Conservation (phyloP, 139 green algal genomes). For the Choricystis sp. region DNA sequence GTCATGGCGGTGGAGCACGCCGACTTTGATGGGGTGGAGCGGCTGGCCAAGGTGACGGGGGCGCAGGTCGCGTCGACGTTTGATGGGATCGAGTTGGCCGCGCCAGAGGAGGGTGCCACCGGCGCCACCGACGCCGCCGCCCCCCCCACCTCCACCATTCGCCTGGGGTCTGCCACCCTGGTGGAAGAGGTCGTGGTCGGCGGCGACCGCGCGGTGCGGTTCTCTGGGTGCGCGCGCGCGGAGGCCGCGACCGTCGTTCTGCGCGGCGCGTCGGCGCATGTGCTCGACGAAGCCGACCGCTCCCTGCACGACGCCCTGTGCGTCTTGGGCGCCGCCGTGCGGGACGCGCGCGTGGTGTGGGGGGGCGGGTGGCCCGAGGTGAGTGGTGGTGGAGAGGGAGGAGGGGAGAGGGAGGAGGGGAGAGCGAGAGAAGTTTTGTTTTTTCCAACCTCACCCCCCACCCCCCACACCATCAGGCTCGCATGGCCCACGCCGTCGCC, state of each 20-base stretch:
- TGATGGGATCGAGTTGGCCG: constrained; percentile 60
- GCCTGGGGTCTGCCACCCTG: constrained; percentile 8
- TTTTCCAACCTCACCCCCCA: too few species aligned
- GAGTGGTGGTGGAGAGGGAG: too few species aligned
- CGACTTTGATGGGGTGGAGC: constrained; percentile 90
- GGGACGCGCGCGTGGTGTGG: constrained; percentile 74
- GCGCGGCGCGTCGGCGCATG: constrained; percentile 71
- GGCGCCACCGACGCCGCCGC: too few species aligned
- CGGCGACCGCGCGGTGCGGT: constrained; percentile 90
- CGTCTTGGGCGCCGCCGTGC: constrained; percentile 73
- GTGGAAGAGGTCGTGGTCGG: constrained; percentile 95
- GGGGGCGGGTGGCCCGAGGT: constrained; percentile 91
- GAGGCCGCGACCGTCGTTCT: constrained; percentile 98
- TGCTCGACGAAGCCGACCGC: constrained; percentile 95
- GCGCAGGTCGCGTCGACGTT: constrained; percentile 60
- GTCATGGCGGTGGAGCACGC: constrained; percentile 68
- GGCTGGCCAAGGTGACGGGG: constrained; percentile 84
- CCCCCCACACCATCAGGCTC: not conserved
- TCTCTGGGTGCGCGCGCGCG: constrained; percentile 72
- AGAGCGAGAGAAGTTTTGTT: too few species aligned
- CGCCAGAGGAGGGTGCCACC: too few species aligned
- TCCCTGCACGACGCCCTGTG: constrained; percentile 96
- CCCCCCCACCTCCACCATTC: not conserved
- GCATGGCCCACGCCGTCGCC: constrained; percentile 67
- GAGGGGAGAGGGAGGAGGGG: not conserved